Conservation (phyloP, 352 stramenopile species). For the Pythium insidiosum region DNA sequence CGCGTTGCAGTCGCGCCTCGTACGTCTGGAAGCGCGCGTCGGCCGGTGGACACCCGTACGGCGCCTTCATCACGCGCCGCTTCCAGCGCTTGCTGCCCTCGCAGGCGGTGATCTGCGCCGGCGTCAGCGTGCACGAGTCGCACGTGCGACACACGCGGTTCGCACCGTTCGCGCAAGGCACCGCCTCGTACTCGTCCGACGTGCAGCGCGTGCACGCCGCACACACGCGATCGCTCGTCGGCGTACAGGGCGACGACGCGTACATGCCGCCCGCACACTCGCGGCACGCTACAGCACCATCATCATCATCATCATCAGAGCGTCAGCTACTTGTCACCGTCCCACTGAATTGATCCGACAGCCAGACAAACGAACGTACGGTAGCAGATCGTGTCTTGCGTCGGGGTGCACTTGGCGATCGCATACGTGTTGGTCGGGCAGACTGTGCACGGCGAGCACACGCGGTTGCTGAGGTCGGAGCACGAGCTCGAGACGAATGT, state of each 20-base stretch:
- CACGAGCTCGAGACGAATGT: conserved; percentile 46
- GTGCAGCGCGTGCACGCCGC: conserved; percentile 53
- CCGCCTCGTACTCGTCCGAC: conserved; percentile 61
- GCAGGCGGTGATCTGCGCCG: conserved; percentile 45
- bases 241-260: conserved; percentile 28
- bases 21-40: conserved; percentile 47
- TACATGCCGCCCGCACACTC: conserved; percentile 53
- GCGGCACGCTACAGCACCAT: conserved; percentile 35
- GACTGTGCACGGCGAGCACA: conserved; percentile 43
- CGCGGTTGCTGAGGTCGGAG: conserved; percentile 47
- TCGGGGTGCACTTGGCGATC: conserved; percentile 30
- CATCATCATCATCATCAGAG: background rate
- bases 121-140: conserved; percentile 61
- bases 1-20: conserved; percentile 48
- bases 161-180: conserved; percentile 34
- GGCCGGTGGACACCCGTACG: conserved; percentile 57
- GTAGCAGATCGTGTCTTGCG: conserved; percentile 57
- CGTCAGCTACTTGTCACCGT: background rate
- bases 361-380: conserved; percentile 28
- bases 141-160: conserved; percentile 67
- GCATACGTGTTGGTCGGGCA: conserved; percentile 56
- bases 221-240: conserved; percentile 53
- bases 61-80: conserved; percentile 43
- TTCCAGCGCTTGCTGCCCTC: conserved; percentile 51
- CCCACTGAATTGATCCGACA: no score